Conservation (phyloP, 2,329 filamentous ascomycete species). For the Penicillium sp. region DNA sequence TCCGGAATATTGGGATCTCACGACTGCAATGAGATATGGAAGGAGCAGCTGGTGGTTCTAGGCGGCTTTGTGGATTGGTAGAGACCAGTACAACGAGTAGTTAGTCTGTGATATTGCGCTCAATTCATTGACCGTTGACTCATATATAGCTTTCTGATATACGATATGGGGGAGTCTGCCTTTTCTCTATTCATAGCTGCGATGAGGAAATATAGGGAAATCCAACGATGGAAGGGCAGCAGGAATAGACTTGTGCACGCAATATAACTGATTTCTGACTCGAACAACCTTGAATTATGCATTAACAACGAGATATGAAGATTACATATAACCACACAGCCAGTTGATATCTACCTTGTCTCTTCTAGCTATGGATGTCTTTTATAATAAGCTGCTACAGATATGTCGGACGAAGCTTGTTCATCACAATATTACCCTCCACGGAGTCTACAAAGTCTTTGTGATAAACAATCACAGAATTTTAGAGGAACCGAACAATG, state of each 20-base stretch:
- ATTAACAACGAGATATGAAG: too few species aligned
- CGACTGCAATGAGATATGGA: conserved; percentile 25
- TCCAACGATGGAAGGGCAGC: neutral
- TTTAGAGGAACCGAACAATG: neutral
- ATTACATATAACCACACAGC: too few species aligned
- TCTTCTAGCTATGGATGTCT: too few species aligned
- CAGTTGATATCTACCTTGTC: too few species aligned
- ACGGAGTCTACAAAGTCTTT: neutral
- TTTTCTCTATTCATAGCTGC: neutral
- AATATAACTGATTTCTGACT: too few species aligned
- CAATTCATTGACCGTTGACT: conserved; percentile 27
- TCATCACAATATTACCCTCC: neutral
- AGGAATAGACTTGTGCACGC: neutral
- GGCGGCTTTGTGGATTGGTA: conserved; percentile 24
- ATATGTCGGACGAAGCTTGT: too few species aligned
- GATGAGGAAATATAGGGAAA: neutral
- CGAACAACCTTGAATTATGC: too few species aligned
- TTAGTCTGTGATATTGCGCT: conserved; percentile 25
- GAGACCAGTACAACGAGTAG: conserved; percentile 21
- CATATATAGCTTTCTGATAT: conserved; percentile 23
- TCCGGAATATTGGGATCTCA: conserved; percentile 19
- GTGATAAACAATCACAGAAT: neutral
- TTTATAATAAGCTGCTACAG: too few species aligned
- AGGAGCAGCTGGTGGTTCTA: conserved; percentile 25
- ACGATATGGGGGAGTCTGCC: neutral